Percentiles rank a stretch among this genome's conserved stretches.
Evolutionary conservation across 176 grass and related monocot species (phyloP).

Genomic region (Typha latifolia): DNA sequence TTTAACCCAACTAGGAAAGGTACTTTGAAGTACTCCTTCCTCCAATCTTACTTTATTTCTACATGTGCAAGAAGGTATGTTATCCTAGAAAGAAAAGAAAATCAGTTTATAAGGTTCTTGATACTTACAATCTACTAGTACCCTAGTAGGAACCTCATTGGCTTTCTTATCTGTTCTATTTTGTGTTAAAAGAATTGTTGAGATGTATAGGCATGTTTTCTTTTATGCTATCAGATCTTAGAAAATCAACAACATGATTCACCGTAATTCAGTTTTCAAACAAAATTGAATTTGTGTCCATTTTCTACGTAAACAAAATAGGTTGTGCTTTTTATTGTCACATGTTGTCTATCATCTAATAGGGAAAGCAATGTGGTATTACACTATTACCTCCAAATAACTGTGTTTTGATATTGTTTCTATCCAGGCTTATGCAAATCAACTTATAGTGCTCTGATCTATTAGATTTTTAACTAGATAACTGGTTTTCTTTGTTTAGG

Average conservation of each 20-base stretch:
- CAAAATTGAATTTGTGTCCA: neutral
- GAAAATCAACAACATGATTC: neutral
- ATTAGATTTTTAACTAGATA: neutral
- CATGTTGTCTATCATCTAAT: neutral
- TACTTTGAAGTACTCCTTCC: neutral
- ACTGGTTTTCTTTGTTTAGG: constrained; percentile 28
- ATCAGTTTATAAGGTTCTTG: no score
- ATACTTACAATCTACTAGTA: no score
- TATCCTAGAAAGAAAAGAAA: no score
- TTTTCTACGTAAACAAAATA: neutral
- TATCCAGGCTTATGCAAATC: neutral
- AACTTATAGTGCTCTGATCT: neutral
- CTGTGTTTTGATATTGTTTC: neutral
- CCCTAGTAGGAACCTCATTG: neutral
- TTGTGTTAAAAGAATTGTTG: neutral
- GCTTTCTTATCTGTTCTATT: neutral
- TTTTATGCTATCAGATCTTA: neutral
- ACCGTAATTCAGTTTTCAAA: neutral
- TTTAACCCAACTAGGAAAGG: constrained; percentile 72
- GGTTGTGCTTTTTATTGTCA: neutral
- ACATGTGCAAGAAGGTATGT: no score
- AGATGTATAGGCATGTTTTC: neutral
- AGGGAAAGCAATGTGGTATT: neutral
- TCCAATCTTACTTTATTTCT: no score
- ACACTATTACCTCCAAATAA: neutral